Evolutionary conservation across 306 rosid species (phyloP).

Genomic region (Vigna radiata): DNA sequence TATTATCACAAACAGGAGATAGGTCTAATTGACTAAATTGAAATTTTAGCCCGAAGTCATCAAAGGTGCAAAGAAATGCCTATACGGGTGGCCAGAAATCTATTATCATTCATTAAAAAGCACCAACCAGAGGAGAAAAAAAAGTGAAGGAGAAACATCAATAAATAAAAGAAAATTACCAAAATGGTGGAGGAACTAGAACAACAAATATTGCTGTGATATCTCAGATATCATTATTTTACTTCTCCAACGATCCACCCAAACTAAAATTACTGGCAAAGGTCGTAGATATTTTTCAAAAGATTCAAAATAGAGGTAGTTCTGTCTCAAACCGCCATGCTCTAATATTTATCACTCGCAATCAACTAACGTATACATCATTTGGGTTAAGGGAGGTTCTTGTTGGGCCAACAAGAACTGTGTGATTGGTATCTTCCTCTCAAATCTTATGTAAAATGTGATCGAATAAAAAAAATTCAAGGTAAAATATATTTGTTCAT

Average conservation of each 20-base stretch:
- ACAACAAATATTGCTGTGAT: neutral
- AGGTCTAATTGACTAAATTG: neutral
- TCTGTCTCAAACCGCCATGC: neutral
- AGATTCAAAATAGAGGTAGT: neutral
- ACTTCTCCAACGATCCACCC: neutral
- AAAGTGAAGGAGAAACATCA: neutral
- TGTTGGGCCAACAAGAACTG: neutral
- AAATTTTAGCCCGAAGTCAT: neutral
- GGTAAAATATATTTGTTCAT: too few relatives aligned
- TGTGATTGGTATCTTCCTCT: too few relatives aligned
- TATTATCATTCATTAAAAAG: neutral
- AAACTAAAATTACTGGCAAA: neutral
- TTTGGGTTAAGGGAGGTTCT: neutral
- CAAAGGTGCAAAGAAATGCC: neutral
- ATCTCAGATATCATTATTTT: neutral
- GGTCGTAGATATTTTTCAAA: neutral
- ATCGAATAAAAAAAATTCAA: too few relatives aligned
- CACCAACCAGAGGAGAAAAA: neutral
- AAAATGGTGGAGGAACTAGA: neutral
- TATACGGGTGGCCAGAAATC: neutral
- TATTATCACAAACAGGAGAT: neutral
- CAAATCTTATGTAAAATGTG: too few relatives aligned
- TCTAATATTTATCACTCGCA: neutral
- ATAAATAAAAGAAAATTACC: neutral
- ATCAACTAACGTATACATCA: neutral